Evolutionary conservation across 441 rosid genomes (phyloP), one percentile per base, ranked within the genome.

Genomic region (Arabidopsis hybrid): DNA sequence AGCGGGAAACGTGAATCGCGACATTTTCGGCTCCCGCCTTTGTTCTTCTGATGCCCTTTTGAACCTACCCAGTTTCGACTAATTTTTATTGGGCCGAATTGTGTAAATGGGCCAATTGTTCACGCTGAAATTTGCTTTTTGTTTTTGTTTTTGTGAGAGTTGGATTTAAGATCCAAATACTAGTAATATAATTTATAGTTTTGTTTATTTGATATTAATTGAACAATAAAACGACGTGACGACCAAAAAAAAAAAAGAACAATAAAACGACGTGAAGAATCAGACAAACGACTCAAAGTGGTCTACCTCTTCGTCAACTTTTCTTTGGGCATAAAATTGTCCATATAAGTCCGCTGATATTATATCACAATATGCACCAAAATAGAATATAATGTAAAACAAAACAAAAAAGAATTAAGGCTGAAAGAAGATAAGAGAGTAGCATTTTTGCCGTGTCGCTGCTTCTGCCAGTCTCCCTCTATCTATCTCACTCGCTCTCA

Each of bases 401-500:
- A 31, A 21, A 21, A 21, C 26, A 34, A 40, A 57, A 1, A 10
- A 39, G 1, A 18, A 46, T 10, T 21, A 10, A 31, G 38, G 21
- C 16, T 50, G 36, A 39, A 35, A 58, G 68, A 71, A 64, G 80
- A 77, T 77, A 65, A 71, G 69, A 72, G 77, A 66, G 45, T 72
- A 21, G 77, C 73, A 21, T 21, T 50, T 72, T 40, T 72, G 77
- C 69, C 61, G 65, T 71, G 3, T 59, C 45, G 52, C 52, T 76
- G 55, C 18, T 63, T 47, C 31, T 12, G 67, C 62, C 7, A 38
- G 67, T 76, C 75, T 70, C 71, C 17, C 71, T 70, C 74, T 32
- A 38, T 49, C 59, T 75, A 75, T 17, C 53, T 57, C 35, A 51
- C 60, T 76, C 79, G 12, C 56, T 65, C 45, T 71, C 76, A 47